Evolutionary conservation across 768 basidiomycete genomes (phyloP).

Genomic region (Phanerochaete carnosa): DNA sequence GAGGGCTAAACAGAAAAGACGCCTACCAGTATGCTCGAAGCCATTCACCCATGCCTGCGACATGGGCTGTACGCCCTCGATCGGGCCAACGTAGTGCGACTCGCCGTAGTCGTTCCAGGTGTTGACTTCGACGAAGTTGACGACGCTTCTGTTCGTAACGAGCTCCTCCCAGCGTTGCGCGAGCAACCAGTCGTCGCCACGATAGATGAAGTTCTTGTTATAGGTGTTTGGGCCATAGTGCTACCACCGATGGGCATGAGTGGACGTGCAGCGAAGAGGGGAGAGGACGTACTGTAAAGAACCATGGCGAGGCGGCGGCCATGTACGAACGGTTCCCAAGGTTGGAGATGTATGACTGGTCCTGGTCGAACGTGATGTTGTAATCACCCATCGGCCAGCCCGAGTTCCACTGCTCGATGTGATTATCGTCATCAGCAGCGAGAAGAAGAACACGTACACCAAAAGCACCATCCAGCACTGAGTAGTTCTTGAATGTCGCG

Average conservation of each 20-base stretch:
- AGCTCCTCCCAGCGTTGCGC: constrained; percentile 66
- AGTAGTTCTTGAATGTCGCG: constrained; percentile 34
- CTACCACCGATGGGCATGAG: constrained; percentile 11
- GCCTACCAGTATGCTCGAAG: constrained; percentile 32
- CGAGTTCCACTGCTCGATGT: constrained; percentile 63
- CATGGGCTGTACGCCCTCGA: constrained; percentile 37
- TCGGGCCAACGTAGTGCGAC: constrained; percentile 49
- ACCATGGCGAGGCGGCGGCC: constrained; percentile 67
- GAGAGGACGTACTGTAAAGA: constrained; percentile 49
- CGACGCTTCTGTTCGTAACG: constrained; percentile 48
- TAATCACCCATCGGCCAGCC: constrained; percentile 61
- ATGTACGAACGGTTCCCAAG: constrained; percentile 35
- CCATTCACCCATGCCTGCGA: constrained; percentile 40
- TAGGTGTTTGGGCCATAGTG: constrained; percentile 65
- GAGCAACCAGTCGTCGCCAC: constrained; percentile 66
- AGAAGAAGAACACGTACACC: constrained; percentile 37
- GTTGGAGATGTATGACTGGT: constrained; percentile 17
- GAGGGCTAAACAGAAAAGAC: background rate
- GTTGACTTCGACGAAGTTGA: constrained; percentile 59
- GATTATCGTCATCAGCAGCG: background rate
- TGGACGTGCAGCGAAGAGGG: background rate
- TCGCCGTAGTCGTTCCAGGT: constrained; percentile 73
- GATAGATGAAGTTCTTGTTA: constrained; percentile 68
- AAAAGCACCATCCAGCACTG: constrained; percentile 55
- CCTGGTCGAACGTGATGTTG: constrained; percentile 21